Evolutionary conservation across 2,329 filamentous ascomycete species (phyloP), one percentile per base, ranked within the genome.

Genomic region (Tothia fuscella): DNA sequence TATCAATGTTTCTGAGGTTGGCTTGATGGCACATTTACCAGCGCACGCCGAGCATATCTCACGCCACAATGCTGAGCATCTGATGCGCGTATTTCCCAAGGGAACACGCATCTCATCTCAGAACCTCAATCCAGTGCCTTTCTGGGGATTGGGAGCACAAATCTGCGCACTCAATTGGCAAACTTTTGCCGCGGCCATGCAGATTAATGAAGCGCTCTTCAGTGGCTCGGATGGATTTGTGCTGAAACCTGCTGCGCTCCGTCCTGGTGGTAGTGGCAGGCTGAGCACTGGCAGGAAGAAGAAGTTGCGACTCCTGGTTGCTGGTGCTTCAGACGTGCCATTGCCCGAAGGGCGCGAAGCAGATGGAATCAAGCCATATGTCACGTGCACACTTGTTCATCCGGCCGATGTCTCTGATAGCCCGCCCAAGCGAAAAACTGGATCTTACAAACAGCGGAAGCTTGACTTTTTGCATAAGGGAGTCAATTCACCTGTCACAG

Each of bases 161-260:
- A 80, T 95, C 50, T 86, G 91, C 2, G 88, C 88, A 0, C 67
- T 96, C 46, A 95, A 95, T 62, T 96, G 88, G 85, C 88, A 96
- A 60, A 80, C 79, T 46, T 79, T 82, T 59, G 87, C 94, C 53
- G 82, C 85, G 50, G 87, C 85, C 24, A 93, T 93, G 80, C 95
- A 95, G 89, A 72, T 94, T 10, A 95, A 95, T 56, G 79, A 91
- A 55, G 88, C 77, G 51, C 91, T 93, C 84, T 94, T 94, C 60
- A 73, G 77, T 2, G 82, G 78, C 7, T 81, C 83, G 38, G 66
- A 74, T 30, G 88, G 89, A 30, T 95, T 85, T 83, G 76, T 88
- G 2, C 68, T 91, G 47, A 95, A 95, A 61, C 87, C 88, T 0
- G 74, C 78, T 26, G 84, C 87, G 56, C 76, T 94, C 46, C 82